Conservation (phyloP, 2,329 filamentous ascomycete species). For the Scopulariopsis brevicaulis region DNA sequence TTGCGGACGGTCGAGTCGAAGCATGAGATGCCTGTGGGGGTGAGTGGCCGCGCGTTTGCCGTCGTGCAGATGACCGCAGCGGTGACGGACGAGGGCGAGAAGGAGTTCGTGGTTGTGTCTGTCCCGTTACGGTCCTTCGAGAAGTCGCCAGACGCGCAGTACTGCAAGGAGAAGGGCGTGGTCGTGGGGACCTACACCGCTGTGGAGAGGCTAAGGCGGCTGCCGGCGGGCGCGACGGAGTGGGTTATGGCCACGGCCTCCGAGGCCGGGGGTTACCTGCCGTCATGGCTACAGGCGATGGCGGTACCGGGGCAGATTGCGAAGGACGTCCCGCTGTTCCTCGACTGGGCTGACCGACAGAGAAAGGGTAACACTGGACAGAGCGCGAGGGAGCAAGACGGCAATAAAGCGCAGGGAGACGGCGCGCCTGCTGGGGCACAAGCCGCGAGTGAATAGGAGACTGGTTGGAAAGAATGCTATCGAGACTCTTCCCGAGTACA, state of each 20-base stretch:
- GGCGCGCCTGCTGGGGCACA: neutral
- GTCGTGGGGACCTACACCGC: conserved; percentile 52
- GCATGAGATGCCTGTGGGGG: conserved; percentile 48
- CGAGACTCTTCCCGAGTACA: neutral
- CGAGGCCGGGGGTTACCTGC: conserved; percentile 56
- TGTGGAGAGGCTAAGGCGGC: conserved; percentile 47
- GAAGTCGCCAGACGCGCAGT: conserved; percentile 45
- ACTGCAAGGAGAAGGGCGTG: conserved; percentile 43
- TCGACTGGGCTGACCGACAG: conserved; percentile 46
- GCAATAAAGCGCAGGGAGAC: neutral
- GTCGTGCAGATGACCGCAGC: conserved; percentile 50
- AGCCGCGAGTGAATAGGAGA: neutral
- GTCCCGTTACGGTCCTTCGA: conserved; percentile 29
- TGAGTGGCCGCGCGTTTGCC: conserved; percentile 55
- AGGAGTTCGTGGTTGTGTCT: conserved; percentile 46
- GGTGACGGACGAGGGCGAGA: conserved; percentile 13
- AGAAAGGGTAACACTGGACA: conserved; percentile 12
- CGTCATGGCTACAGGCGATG: conserved; percentile 53
- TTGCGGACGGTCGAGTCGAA: conserved; percentile 51
- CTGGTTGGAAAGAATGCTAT: neutral
- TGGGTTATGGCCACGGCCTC: conserved; percentile 73
- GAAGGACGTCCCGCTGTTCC: conserved; percentile 61
- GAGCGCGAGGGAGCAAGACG: neutral
- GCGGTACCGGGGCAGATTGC: conserved; percentile 51
- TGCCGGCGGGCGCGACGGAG: conserved; percentile 37